phyloP scores from a whole-genome alignment of 257 asterid genomes.

The Agastache rugosa region DNA sequence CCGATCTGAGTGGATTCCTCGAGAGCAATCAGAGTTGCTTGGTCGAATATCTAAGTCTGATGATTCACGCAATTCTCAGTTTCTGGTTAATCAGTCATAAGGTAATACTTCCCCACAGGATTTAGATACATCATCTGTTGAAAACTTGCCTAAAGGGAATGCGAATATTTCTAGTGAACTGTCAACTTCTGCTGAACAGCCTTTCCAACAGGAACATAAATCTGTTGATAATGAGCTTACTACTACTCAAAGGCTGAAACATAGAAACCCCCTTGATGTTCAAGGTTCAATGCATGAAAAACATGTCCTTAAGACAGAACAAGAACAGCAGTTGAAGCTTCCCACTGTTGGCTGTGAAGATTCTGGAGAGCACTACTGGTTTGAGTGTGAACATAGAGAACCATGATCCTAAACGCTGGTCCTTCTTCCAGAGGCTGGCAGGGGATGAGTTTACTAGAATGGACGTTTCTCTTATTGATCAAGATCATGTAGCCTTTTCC shows the following conservation, averaged over 20 bases:
- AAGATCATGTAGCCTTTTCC: constrained; percentile 72
- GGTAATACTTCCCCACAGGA: constrained; percentile 51
- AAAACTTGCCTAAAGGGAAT: constrained; percentile 50
- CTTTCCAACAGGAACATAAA: constrained; percentile 39
- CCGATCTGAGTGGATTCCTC: constrained; percentile 77
- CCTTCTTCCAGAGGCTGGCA: constrained; percentile 88
- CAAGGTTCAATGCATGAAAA: constrained; percentile 46
- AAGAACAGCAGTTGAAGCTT: constrained; percentile 45
- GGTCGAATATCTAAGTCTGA: constrained; percentile 90
- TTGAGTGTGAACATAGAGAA: constrained; percentile 82
- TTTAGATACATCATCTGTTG: constrained; percentile 48
- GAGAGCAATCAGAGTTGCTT: constrained; percentile 67
- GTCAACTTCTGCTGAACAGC: constrained; percentile 38
- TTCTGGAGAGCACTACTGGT: constrained; percentile 53
- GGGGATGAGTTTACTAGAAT: constrained; percentile 80
- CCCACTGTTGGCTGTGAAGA: constrained; percentile 47
- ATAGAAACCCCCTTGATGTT: constrained; percentile 31
- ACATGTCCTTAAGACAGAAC: constrained; percentile 44
- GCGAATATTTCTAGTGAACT: constrained; percentile 38
- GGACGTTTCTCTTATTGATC: constrained; percentile 88
- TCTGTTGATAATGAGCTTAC: constrained; percentile 46
- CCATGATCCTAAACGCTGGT: constrained; percentile 92
- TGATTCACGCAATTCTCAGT: constrained; percentile 80
- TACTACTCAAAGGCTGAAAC: constrained; percentile 42
- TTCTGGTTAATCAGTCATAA: constrained; percentile 59